phyloP scores from a whole-genome alignment of 2,329 filamentous ascomycete species.

The Zelopaecilomyces penicillatus region DNA sequence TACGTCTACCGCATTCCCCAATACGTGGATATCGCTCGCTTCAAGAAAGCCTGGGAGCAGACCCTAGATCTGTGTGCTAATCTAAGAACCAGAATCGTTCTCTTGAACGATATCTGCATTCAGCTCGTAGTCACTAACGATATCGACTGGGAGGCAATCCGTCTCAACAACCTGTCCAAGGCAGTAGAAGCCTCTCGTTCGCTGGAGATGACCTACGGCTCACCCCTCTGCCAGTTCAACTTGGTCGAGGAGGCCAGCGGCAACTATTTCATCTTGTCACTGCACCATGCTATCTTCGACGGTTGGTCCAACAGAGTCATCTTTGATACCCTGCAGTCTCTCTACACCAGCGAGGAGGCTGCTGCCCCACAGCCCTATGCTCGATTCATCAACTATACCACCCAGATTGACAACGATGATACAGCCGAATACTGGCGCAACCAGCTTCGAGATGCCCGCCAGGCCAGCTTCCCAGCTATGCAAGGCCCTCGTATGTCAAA shows the following conservation, averaged over 20 bases:
- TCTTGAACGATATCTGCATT: slow-evolving; percentile 5
- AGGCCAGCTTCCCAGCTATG: neutral
- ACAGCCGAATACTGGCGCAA: neutral
- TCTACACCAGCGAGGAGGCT: neutral
- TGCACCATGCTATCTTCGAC: slow-evolving; percentile 4
- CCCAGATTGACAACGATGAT: neutral
- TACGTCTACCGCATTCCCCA: slow-evolving; percentile 23
- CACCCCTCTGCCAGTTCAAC: slow-evolving; percentile 2
- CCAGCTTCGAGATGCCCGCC: neutral
- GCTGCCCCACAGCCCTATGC: neutral
- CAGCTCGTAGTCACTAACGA: slow-evolving; percentile 11
- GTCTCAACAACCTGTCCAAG: neutral
- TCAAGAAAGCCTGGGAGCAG: slow-evolving; percentile 20
- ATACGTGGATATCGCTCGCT: slow-evolving; percentile 14
- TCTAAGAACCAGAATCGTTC: slow-evolving; percentile 7
- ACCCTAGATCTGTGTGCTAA: slow-evolving; percentile 1
- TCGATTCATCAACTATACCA: slow-evolving; percentile 4
- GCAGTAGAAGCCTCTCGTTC: neutral
- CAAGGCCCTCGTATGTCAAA: neutral
- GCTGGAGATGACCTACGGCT: slow-evolving; percentile 5
- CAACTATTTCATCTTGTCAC: slow-evolving; percentile 1
- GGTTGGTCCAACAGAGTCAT: slow-evolving; percentile 3
- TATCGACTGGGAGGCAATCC: neutral
- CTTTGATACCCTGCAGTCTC: neutral
- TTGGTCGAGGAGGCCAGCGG: neutral